Conservation (phyloP, 23 red algal genomes). For the Pyropia yezoensis region DNA sequence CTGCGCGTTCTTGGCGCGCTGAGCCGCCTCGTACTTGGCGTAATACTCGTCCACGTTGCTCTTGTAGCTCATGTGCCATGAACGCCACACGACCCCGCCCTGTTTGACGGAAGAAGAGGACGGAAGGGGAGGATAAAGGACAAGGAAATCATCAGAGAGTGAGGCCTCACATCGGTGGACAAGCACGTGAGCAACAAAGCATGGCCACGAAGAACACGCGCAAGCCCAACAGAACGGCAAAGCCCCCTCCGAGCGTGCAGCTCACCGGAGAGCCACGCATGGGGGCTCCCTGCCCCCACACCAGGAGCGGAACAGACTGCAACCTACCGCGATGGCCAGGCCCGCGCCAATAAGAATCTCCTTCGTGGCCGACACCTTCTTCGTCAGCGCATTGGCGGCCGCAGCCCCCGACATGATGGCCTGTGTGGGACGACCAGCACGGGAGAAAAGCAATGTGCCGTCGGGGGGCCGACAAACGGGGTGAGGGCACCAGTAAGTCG, state of each 20-base stretch:
- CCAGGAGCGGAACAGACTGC: background rate
- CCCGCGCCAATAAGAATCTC: constrained; percentile 36
- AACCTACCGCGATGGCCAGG: constrained; percentile 36
- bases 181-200: background rate
- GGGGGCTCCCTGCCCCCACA: background rate
- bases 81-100: constrained; percentile 41
- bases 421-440: no score
- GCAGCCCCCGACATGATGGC: no score
- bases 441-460: no score
- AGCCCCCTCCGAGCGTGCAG: background rate
- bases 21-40: constrained; percentile 26
- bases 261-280: background rate
- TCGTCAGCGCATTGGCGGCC: constrained; percentile 1
- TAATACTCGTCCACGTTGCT: constrained; percentile 41
- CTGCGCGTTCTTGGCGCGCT: constrained; percentile 10
- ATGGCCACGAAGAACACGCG: background rate
- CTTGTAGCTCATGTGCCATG: constrained; percentile 59
- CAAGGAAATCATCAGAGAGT: background rate
- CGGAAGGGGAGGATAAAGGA: background rate
- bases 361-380: constrained; percentile 31
- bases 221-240: background rate
- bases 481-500: no score
- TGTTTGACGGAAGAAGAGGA: background rate
- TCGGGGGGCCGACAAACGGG: no score
- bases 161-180: background rate